phyloP scores from a whole-genome alignment of 2,329 filamentous ascomycete genomes.

The Pseudocercospora vitis region DNA sequence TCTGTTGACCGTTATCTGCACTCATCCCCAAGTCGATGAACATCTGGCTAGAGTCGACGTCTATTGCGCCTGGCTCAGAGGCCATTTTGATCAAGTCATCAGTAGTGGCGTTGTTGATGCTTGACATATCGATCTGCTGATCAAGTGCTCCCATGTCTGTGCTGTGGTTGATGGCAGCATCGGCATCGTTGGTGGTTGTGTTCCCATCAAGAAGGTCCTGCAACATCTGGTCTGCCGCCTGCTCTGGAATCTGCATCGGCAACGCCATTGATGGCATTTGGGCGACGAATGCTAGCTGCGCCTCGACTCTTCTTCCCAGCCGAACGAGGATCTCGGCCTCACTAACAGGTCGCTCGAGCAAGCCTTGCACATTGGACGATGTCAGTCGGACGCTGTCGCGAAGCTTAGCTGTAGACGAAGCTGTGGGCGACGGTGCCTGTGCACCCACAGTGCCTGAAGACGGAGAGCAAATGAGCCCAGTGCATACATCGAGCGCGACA shows the following conservation, averaged over 20 bases:
- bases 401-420: constrained; percentile 41
- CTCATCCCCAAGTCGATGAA: constrained; percentile 21
- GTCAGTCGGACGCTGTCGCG: constrained; percentile 46
- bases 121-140: constrained; percentile 20
- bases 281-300: constrained; percentile 56
- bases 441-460: constrained; percentile 37
- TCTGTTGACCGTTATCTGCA: constrained; percentile 28
- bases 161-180: constrained; percentile 18
- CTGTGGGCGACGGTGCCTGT: constrained; percentile 31
- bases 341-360: constrained; percentile 59
- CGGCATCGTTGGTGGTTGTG: constrained; percentile 18
- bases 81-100: constrained; percentile 29
- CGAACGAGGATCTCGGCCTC: constrained; percentile 51
- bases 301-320: constrained; percentile 35
- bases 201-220: constrained; percentile 33
- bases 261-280: constrained; percentile 50
- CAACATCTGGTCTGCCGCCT: constrained; percentile 36
- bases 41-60: constrained; percentile 24
- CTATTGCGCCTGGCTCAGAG: constrained; percentile 29
- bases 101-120: constrained; percentile 19
- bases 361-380: constrained; percentile 52
- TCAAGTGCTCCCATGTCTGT: constrained; percentile 26
- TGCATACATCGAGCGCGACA: constrained; percentile 67
- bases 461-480: constrained; percentile 68
- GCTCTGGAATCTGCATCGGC: constrained; percentile 29